A percentile compares a stretch with the other conserved stretches of the same genome.
These are phyloP conservation scores for Excoecaria cochinchinensis DNA, from an alignment of 345 rosid genomes.

Conservation along the genomic window DNA sequence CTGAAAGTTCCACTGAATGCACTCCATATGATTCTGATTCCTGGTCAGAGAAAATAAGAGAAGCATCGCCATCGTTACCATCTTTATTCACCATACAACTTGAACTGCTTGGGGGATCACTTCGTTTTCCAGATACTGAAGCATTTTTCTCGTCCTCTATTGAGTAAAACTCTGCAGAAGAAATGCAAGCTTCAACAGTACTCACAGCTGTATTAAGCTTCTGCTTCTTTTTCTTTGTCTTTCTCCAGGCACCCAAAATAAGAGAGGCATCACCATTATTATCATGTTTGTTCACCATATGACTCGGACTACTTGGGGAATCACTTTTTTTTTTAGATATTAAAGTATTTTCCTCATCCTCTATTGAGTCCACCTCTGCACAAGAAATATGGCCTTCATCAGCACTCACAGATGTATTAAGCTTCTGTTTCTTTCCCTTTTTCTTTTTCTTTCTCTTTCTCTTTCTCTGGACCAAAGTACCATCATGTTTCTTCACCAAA, in stretches of 20 bases:
- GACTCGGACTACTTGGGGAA: not conserved
- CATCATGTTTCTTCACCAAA: slow-evolving; percentile 10
- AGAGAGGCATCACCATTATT: not conserved
- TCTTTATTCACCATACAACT: not conserved
- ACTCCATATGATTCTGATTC: slow-evolving; percentile 11
- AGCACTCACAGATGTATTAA: not conserved
- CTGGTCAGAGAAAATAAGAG: too few species aligned
- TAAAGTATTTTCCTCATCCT: not conserved
- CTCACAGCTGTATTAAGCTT: slow-evolving; percentile 3
- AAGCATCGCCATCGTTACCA: too few species aligned
- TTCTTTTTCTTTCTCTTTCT: slow-evolving; percentile 14
- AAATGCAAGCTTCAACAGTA: not conserved
- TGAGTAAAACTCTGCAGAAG: too few species aligned
- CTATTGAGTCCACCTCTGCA: not conserved
- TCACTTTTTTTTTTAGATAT: slow-evolving; percentile 11
- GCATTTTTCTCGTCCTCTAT: not conserved
- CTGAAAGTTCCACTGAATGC: slow-evolving; percentile 8
- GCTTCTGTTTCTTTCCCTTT: not conserved
- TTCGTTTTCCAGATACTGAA: slow-evolving; percentile 5
- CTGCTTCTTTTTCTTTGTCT: slow-evolving; percentile 13
- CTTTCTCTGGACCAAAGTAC: not conserved
- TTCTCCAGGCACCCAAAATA: not conserved
- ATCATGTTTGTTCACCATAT: not conserved
- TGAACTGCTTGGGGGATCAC: slow-evolving; percentile 12
- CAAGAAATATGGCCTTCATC: not conserved